phyloP scores from a whole-genome alignment of 2,329 filamentous ascomycete species.

The Fusarium aywerte region DNA sequence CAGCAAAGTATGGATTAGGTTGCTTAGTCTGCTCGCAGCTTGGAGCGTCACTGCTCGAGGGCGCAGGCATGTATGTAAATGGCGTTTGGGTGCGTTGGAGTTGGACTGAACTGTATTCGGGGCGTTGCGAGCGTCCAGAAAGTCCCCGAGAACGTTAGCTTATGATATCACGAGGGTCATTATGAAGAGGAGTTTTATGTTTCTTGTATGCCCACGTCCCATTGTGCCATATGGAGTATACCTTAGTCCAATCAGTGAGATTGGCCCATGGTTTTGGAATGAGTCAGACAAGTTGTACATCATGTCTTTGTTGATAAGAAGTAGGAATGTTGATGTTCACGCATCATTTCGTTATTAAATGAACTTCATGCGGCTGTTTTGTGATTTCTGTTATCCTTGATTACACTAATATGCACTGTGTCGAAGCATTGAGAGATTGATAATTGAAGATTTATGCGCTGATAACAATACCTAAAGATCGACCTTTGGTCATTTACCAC shows the following conservation, averaged over 20 bases:
- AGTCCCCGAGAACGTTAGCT: constrained; percentile 33
- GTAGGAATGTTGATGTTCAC: constrained; percentile 25
- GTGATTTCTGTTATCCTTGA: not conserved
- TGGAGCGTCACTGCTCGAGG: constrained; percentile 1
- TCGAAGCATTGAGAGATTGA: not conserved
- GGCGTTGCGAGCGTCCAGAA: constrained; percentile 42
- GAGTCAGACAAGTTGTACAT: not conserved
- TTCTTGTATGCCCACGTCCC: constrained; percentile 21
- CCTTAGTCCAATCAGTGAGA: not conserved
- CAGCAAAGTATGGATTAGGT: constrained; percentile 28
- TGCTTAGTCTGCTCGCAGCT: constrained; percentile 21
- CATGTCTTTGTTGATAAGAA: constrained; percentile 9
- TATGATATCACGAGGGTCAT: constrained; percentile 44
- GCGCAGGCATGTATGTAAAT: constrained; percentile 33
- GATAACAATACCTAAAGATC: constrained; percentile 1
- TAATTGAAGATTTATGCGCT: not conserved
- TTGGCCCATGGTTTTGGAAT: not conserved
- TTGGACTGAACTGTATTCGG: constrained; percentile 50
- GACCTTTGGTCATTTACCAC: constrained; percentile 11
- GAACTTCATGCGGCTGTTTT: not conserved
- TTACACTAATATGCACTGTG: not conserved
- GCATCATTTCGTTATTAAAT: constrained; percentile 7
- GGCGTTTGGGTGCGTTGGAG: constrained; percentile 50
- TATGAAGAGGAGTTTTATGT: constrained; percentile 43
- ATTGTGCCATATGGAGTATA: not conserved